Conservation (phyloP, 148 eudicot species). For the Camellia lanceoleosa region DNA sequence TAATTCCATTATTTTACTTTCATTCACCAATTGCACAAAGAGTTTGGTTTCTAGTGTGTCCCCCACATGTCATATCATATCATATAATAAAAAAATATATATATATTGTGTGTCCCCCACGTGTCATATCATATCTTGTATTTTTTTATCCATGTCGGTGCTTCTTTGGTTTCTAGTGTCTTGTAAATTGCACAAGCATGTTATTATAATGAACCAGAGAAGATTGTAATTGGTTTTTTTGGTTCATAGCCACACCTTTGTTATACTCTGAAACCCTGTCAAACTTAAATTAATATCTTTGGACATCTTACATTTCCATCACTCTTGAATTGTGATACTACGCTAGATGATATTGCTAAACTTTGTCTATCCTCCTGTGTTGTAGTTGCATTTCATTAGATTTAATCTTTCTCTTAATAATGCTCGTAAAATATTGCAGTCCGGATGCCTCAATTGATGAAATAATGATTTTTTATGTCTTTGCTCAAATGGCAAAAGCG, state of each 20-base stretch:
- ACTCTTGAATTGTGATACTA: background rate
- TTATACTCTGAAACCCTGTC: background rate
- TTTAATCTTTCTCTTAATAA: background rate
- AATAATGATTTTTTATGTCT: conserved; percentile 63
- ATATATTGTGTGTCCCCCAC: too few relatives aligned
- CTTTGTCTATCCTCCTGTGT: background rate
- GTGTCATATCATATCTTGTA: too few relatives aligned
- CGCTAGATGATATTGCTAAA: too few relatives aligned
- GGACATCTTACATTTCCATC: background rate
- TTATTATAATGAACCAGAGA: background rate
- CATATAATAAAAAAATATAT: too few relatives aligned
- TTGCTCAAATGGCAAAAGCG: conserved; percentile 71
- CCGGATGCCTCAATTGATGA: conserved; percentile 59
- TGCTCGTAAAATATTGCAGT: conserved; percentile 30
- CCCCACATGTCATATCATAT: too few relatives aligned
- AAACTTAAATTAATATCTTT: background rate
- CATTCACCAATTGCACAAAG: too few relatives aligned
- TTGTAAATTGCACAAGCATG: background rate
- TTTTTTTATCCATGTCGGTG: background rate
- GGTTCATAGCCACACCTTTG: background rate
- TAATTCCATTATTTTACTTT: too few relatives aligned
- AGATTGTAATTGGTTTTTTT: background rate
- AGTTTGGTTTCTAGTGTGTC: too few relatives aligned
- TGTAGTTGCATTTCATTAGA: background rate
- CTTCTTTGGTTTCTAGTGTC: background rate